Evolutionary conservation across 1,284 basidiomycete genomes (phyloP).

Genomic region (Cutaneotrichosporon cyanovorans): DNA sequence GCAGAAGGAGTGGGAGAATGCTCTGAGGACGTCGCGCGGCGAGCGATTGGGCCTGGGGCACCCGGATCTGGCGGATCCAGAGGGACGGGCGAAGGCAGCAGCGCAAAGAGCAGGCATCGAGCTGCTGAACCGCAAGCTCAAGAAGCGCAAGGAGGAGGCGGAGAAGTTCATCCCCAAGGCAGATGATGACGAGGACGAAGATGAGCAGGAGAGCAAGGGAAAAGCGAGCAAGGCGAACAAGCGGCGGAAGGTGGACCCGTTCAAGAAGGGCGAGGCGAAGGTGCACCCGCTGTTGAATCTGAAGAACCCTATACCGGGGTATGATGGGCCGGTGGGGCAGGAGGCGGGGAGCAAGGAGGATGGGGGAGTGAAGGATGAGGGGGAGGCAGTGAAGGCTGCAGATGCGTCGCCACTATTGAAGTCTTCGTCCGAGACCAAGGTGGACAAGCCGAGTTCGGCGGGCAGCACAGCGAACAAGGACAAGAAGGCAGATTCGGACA

Average conservation of each 20-base stretch:
- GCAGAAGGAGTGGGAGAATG: constrained; percentile 12
- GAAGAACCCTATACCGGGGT: constrained; percentile 13
- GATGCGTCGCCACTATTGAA: not conserved
- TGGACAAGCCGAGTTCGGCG: not conserved
- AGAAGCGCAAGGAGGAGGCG: constrained; percentile 12
- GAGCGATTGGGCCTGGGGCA: constrained; percentile 35
- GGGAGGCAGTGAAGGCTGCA: too few relatives aligned
- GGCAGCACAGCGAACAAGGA: not conserved
- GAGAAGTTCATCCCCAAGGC: constrained; percentile 5
- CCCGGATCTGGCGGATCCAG: constrained; percentile 20
- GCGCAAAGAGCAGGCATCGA: constrained; percentile 10
- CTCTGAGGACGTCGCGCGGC: constrained; percentile 6
- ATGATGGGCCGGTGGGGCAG: constrained; percentile 1
- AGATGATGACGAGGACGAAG: constrained; percentile 15
- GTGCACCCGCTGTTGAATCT: constrained; percentile 11
- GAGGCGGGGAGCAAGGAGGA: not conserved
- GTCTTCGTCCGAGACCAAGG: too few relatives aligned
- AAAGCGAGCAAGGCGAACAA: constrained; percentile 17
- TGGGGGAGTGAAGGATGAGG: too few relatives aligned
- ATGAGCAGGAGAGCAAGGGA: constrained; percentile 4
- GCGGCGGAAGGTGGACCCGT: constrained; percentile 22
- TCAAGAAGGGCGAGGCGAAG: constrained; percentile 19
- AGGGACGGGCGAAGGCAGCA: not conserved
- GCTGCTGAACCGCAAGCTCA: constrained; percentile 10
- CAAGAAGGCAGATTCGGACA: not conserved